A percentile compares a stretch with the other conserved stretches of the same genome.
Evolutionary conservation across 1,284 basidiomycete genomes (phyloP).

Genomic region (Volvariella volvacea): DNA sequence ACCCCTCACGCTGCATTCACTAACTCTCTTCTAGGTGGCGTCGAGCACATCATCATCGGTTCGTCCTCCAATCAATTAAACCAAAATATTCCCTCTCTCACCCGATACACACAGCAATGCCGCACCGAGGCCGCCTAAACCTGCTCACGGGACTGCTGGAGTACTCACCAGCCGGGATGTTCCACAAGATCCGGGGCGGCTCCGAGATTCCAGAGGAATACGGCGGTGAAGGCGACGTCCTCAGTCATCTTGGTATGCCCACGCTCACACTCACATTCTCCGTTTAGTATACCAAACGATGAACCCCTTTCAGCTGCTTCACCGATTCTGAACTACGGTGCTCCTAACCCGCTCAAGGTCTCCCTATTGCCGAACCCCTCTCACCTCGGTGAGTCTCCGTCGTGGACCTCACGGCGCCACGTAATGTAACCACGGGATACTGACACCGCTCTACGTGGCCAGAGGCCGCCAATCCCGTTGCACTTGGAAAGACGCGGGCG

Average conservation of each 20-base stretch:
- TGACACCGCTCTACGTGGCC: conserved; percentile 1
- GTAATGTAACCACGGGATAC: too few relatives aligned
- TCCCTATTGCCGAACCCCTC: conserved; percentile 85
- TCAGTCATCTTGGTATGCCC: conserved; percentile 69
- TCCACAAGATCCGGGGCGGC: conserved; percentile 81
- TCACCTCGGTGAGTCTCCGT: conserved; percentile 55
- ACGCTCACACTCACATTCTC: neutral
- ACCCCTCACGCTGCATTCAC: neutral
- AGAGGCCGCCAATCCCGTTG: conserved; percentile 85
- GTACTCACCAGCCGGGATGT: conserved; percentile 61
- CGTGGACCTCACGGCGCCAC: too few relatives aligned
- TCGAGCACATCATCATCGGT: conserved; percentile 64
- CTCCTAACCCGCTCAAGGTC: conserved; percentile 52
- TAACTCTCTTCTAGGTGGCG: conserved; percentile 39
- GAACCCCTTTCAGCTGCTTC: conserved; percentile 58
- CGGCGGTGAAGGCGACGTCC: conserved; percentile 75
- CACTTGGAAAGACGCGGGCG: conserved; percentile 83
- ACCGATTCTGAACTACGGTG: conserved; percentile 50
- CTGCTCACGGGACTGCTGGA: conserved; percentile 75
- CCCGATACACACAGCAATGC: conserved; percentile 46
- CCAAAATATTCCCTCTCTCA: neutral
- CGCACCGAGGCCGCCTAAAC: conserved; percentile 84
- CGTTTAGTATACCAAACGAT: neutral
- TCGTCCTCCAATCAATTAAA: conserved; percentile 4
- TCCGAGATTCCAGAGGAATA: conserved; percentile 65